Base-by-base conservation (phyloP, 2,329 filamentous ascomycete genomes). In the Penicillium sp. region DNA sequence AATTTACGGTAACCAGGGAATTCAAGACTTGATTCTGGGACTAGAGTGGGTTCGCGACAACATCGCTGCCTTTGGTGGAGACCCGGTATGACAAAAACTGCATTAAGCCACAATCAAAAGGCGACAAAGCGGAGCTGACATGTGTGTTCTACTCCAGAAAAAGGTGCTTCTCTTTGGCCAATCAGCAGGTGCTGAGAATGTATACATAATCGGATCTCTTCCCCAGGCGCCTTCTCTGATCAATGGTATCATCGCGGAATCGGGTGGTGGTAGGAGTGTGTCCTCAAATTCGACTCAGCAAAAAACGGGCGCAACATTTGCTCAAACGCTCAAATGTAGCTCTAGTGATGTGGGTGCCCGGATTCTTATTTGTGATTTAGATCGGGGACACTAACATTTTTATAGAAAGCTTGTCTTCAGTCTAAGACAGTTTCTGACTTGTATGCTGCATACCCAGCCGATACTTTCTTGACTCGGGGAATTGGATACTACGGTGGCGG, bases 51-150 rank as follows among this genome's bases (percentile, higher is more conserved):
- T 72, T 19, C 62, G 69, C 10, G 55, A 68, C 6, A 67, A 69
- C 44, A 71, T 74, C 36, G 48, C 29, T 2, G 53, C 63, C 29
- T 74, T 73, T 60, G 69, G 70, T 23, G 71, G 70, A 12, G 70
- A 73, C 29, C 65, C 65, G 3, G 57, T 63, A 60, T 43, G 49
- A 49, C 1, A 9, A 27, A 35, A 41, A 5, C 23, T 38, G 21
- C 8, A 21, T 36, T 13, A 23, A 10, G 15, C 35, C 19, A 13
- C 8, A 23, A 35, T 10, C 21, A 8, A 15, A n/a, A 15, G 4
- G n/a, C 17, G 25, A 35, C 58, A 17, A 15, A 27, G 7, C 3
- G 10, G 12, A 31, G 27, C 35, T 50, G 3, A 39, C 17, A n/a
- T 13, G 1, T 4, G 2, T 29, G 12, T 21, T 21, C 4, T 15